Conservation (phyloP, 768 basidiomycete species). For the Rhizopogon vinicolor region DNA sequence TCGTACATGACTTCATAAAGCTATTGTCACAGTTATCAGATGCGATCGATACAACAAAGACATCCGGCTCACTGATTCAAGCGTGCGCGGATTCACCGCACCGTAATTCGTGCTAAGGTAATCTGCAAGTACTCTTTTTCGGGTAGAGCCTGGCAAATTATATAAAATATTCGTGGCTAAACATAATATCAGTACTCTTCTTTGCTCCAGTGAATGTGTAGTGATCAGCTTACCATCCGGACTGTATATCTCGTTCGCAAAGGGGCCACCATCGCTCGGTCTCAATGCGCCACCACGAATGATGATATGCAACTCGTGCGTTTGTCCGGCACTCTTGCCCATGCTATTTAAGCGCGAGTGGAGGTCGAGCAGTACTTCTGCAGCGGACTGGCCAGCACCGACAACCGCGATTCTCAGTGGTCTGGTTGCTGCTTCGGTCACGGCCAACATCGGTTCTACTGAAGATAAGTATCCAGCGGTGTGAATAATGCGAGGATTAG, state of each 20-base stretch:
- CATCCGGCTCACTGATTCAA: constrained; percentile 32
- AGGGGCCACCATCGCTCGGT: constrained; percentile 49
- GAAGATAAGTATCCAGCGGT: constrained; percentile 39
- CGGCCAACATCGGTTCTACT: constrained; percentile 30
- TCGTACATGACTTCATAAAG: constrained; percentile 48
- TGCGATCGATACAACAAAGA: not conserved
- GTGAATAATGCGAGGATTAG: constrained; percentile 37
- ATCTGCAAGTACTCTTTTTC: constrained; percentile 35
- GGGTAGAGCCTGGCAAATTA: constrained; percentile 28
- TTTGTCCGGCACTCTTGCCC: constrained; percentile 13
- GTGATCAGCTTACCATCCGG: constrained; percentile 33
- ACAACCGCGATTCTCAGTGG: constrained; percentile 41
- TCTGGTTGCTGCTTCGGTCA: constrained; percentile 12
- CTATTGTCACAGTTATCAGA: constrained; percentile 19
- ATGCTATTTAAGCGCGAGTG: constrained; percentile 33
- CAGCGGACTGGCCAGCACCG: constrained; percentile 45
- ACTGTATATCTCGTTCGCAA: constrained; percentile 53
- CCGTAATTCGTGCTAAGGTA: constrained; percentile 51
- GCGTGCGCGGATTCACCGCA: constrained; percentile 44
- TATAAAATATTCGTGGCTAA: constrained; percentile 39
- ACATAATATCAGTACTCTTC: not conserved
- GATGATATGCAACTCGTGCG: constrained; percentile 45
- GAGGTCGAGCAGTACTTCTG: constrained; percentile 43
- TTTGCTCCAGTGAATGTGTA: not conserved
- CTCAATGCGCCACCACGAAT: constrained; percentile 47